Evolutionary conservation across 1,284 basidiomycete species (phyloP).

Genomic region (Fomitiporia mediterranea): DNA sequence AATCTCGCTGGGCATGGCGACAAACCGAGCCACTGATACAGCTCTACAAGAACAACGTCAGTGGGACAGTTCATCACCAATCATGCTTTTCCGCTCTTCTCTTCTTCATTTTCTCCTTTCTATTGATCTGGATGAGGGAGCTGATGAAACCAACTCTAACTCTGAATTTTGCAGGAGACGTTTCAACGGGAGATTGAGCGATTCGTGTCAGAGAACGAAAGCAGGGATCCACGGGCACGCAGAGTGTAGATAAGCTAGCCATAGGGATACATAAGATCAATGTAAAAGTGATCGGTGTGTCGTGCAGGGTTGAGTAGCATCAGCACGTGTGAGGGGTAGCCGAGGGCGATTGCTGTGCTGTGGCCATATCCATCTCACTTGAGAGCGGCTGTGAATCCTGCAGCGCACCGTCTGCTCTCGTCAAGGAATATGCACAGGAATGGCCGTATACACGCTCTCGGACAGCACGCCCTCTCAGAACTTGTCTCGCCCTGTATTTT

Average conservation of each 20-base stretch:
- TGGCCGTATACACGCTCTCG: not conserved
- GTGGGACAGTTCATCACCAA: constrained; percentile 22
- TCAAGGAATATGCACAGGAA: constrained; percentile 11
- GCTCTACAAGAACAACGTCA: constrained; percentile 38
- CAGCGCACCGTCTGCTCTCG: not conserved
- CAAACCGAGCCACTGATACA: constrained; percentile 39
- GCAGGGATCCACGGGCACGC: constrained; percentile 19
- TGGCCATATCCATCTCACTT: constrained; percentile 1
- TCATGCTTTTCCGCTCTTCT: not conserved
- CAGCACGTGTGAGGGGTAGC: not conserved
- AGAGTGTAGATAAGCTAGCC: not conserved
- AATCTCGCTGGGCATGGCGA: constrained; percentile 51
- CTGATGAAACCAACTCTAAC: not conserved
- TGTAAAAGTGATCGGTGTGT: not conserved
- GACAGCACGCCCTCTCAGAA: not conserved
- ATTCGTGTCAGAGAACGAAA: constrained; percentile 16
- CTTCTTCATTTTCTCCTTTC: too few relatives aligned
- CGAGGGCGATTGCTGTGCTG: not conserved
- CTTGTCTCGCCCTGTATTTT: not conserved
- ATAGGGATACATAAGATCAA: not conserved
- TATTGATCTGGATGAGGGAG: too few relatives aligned
- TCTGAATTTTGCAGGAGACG: constrained; percentile 13
- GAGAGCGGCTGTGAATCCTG: not conserved
- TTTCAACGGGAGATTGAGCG: constrained; percentile 20
- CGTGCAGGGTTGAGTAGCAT: not conserved